These are phyloP conservation scores for Zymoseptoria ardabiliae DNA, from an alignment of 2,329 filamentous ascomycete genomes.

Conservation along the genomic window DNA sequence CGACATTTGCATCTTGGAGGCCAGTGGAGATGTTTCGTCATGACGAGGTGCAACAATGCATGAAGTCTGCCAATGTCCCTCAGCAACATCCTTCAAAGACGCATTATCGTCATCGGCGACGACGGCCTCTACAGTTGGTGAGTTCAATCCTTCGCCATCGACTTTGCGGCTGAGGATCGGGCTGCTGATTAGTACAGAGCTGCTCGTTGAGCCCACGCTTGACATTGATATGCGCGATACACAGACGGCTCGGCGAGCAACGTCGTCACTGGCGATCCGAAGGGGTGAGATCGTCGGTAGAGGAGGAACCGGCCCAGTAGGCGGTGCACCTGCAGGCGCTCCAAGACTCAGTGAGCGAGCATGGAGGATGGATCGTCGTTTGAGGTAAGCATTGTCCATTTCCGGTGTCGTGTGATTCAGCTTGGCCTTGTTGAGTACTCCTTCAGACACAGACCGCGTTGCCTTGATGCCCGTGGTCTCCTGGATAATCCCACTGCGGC, in stretches of 20 bases:
- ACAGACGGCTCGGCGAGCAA: slow-evolving; percentile 14
- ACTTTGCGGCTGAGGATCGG: slow-evolving; percentile 25
- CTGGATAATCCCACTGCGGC: slow-evolving; percentile 14
- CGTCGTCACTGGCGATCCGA: slow-evolving; percentile 1
- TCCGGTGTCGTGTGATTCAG: not conserved
- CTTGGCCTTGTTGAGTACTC: slow-evolving; percentile 6
- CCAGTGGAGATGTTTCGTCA: slow-evolving; percentile 14
- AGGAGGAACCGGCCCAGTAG: slow-evolving; percentile 37
- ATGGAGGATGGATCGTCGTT: slow-evolving; percentile 18
- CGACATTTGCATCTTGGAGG: slow-evolving; percentile 18
- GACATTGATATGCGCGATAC: slow-evolving; percentile 34
- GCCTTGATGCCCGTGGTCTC: slow-evolving; percentile 8
- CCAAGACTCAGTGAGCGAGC: slow-evolving; percentile 30
- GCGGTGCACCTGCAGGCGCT: slow-evolving; percentile 32
- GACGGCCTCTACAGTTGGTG: slow-evolving; percentile 23
- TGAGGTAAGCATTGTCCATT: not conserved
- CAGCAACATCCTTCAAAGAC: slow-evolving; percentile 31
- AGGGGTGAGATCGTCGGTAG: slow-evolving; percentile 30
- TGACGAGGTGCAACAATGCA: slow-evolving; percentile 27
- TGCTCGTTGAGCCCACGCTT: slow-evolving; percentile 35
- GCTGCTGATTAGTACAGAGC: slow-evolving; percentile 36
- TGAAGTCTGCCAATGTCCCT: slow-evolving; percentile 31
- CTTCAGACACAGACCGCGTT: slow-evolving; percentile 24
- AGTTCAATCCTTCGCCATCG: slow-evolving; percentile 12
- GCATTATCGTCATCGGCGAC: slow-evolving; percentile 22